Percentiles rank a stretch among this genome's conserved stretches.
These are phyloP conservation scores for Gossypium turneri DNA, from an alignment of 345 rosid genomes.

Conservation along the genomic window DNA sequence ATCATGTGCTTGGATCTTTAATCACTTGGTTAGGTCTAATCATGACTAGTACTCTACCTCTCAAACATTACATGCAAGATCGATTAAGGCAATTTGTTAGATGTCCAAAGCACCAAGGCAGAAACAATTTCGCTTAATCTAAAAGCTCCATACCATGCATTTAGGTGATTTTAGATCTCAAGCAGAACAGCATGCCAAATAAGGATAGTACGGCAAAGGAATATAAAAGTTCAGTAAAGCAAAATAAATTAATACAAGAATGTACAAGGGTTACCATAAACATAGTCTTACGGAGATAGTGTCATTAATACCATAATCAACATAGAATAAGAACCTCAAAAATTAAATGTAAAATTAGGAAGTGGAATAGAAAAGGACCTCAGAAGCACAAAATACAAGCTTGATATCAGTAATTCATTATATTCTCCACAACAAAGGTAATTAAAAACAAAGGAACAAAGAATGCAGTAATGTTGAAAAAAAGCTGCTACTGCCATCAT, in stretches of 20 bases:
- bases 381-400: constrained; percentile 6
- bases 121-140: neutral
- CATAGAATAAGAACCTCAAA: neutral
- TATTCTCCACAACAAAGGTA: neutral
- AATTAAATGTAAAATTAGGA: neutral
- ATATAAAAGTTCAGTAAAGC: neutral
- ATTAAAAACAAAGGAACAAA: neutral
- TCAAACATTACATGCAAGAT: neutral
- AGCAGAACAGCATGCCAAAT: neutral
- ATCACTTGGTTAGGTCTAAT: constrained; percentile 1
- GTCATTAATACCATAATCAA: neutral
- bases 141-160: neutral
- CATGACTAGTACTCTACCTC: constrained; percentile 2
- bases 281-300: neutral
- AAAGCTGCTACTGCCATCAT: constrained; percentile 1
- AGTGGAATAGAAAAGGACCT: constrained; percentile 4
- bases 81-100: neutral
- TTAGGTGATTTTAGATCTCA: constrained; percentile 8
- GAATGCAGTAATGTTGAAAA: neutral
- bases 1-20: neutral
- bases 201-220: constrained; percentile 14
- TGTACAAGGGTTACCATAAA: neutral
- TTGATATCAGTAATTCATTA: constrained; percentile 3
- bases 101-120: neutral
- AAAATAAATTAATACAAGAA: constrained; percentile 1